Conservation (phyloP, 2,329 filamentous ascomycete species). For the Lasiodiplodia gonubiensis region DNA sequence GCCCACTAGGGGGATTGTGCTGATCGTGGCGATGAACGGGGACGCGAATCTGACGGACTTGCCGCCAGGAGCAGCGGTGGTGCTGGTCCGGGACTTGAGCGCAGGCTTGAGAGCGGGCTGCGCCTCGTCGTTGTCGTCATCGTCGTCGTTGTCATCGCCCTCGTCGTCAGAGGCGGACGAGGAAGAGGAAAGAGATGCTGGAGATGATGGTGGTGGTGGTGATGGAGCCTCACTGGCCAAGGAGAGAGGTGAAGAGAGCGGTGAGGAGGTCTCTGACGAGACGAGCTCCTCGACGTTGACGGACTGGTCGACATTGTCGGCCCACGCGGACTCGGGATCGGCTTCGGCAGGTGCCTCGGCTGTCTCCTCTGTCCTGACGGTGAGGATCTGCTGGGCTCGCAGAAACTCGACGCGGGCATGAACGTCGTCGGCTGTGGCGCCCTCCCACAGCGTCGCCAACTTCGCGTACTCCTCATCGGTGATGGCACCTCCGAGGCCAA, state of each 20-base stretch:
- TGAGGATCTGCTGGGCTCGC: constrained; percentile 11
- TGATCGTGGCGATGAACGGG: neutral
- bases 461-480: neutral
- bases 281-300: neutral
- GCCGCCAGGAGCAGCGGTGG: neutral
- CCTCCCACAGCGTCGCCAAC: constrained; percentile 12
- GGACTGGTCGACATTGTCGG: neutral
- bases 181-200: neutral
- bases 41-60: neutral
- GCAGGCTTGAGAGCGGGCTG: neutral
- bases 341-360: neutral
- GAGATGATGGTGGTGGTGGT: neutral
- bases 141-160: neutral
- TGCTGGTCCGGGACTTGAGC: neutral
- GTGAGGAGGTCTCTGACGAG: neutral
- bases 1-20: neutral
- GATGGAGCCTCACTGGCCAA: neutral
- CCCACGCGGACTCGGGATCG: neutral
- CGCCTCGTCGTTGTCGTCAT: neutral
- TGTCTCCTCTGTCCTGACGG: neutral
- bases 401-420: constrained; percentile 11
- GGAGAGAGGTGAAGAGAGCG: constrained; percentile 4
- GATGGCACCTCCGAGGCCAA: neutral
- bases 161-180: neutral
- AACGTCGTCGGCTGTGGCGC: constrained; percentile 5